Evolutionary conservation across 2,329 filamentous ascomycete genomes (phyloP).

Genomic region (Sclerotinia spermophila): DNA sequence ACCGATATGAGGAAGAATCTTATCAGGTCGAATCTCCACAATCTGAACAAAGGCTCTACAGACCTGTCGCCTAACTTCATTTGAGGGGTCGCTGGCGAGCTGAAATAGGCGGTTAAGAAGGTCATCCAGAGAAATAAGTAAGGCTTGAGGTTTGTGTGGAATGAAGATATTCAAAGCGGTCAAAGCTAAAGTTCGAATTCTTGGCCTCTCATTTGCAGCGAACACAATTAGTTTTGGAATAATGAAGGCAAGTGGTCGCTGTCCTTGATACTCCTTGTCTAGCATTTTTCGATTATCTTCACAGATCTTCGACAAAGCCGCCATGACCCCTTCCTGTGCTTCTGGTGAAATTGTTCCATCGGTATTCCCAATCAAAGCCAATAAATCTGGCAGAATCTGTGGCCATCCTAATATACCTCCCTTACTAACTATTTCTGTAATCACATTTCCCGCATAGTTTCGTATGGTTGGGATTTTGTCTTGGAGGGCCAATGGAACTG

Average conservation of each 20-base stretch:
- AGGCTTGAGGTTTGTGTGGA: constrained; percentile 74
- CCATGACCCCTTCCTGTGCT: constrained; percentile 90
- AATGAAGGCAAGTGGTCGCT: constrained; percentile 81
- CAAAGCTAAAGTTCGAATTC: constrained; percentile 76
- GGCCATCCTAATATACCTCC: constrained; percentile 90
- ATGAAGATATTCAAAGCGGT: constrained; percentile 90
- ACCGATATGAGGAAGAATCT: constrained; percentile 81
- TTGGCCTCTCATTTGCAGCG: constrained; percentile 69
- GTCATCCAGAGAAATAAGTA: constrained; percentile 75
- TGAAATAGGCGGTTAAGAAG: constrained; percentile 80
- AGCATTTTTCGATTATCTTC: constrained; percentile 89
- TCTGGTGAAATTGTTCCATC: constrained; percentile 63
- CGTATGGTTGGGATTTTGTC: constrained; percentile 81
- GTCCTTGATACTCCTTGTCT: constrained; percentile 82
- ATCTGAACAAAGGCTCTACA: constrained; percentile 91
- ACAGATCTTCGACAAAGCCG: constrained; percentile 89
- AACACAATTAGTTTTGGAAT: constrained; percentile 89
- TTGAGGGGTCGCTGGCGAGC: constrained; percentile 70
- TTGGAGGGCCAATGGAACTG: constrained; percentile 73
- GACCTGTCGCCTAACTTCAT: constrained; percentile 86
- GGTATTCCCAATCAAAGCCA: constrained; percentile 73
- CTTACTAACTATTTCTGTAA: constrained; percentile 82
- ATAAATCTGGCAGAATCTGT: constrained; percentile 77
- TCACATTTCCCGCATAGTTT: constrained; percentile 86
- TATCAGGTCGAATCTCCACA: constrained; percentile 85